These are phyloP conservation scores for Talaromyces nanjingensis DNA, from an alignment of 495 filamentous ascomycete genomes.

Conservation along the genomic window DNA sequence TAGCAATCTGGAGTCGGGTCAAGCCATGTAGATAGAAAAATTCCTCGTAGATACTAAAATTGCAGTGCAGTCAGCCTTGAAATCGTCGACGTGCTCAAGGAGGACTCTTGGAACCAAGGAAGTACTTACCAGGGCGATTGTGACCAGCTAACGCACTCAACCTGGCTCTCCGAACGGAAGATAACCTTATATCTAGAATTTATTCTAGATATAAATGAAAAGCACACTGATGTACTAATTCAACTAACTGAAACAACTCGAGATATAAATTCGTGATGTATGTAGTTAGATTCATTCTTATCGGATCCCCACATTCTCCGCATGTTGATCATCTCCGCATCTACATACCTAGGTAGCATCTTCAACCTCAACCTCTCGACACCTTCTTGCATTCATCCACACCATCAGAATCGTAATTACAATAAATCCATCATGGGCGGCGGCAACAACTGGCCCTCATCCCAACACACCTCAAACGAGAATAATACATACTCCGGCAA, in stretches of 20 bases:
- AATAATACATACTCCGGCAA: conserved; percentile 18
- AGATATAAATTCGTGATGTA: neutral
- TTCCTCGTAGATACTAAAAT: too few species aligned
- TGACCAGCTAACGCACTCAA: too few species aligned
- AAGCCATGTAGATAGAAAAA: too few species aligned
- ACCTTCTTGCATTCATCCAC: neutral
- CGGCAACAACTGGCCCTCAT: neutral
- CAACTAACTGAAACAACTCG: too few species aligned
- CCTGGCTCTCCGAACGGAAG: too few species aligned
- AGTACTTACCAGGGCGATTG: neutral
- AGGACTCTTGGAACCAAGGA: neutral
- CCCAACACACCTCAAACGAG: neutral
- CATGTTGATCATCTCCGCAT: neutral
- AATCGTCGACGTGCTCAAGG: neutral
- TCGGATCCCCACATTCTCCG: neutral
- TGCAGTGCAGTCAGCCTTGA: too few species aligned
- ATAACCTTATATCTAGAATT: neutral
- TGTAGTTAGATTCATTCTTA: neutral
- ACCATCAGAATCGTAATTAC: neutral
- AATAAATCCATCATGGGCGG: neutral
- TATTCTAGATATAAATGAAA: neutral
- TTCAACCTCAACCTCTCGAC: neutral
- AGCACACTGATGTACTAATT: neutral
- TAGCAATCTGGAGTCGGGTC: too few species aligned
- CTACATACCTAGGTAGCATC: neutral